Base-by-base conservation (phyloP, 768 basidiomycete genomes). In the Russula foetens region DNA sequence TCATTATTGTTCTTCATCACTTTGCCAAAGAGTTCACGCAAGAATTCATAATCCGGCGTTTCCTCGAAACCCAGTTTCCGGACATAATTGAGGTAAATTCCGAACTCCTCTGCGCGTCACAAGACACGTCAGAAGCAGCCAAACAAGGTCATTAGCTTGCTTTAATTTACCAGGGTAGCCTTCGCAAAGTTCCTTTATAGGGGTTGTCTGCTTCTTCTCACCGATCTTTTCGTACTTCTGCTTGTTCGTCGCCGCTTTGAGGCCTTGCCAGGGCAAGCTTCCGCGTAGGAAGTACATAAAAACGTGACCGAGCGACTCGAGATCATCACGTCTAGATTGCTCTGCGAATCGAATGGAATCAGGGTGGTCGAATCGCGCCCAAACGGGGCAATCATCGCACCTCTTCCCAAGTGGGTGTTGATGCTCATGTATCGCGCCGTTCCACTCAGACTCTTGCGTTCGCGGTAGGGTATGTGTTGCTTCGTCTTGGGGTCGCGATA, bases 171-270 rank as follows among this genome's bases (percentile, higher is more conserved):
- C 93, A 51, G 97, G 96, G 77, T 88, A 94, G 59, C 92, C 91
- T 68, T 98, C 97, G 69, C 88, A 92, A 26, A 99, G 81, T 70
- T 99, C 97, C 76, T 92, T 96, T 73, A 99, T 98, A 7, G 90
- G 89, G 29, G 97, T 98, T 15, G 90, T 90, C 77, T 98, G 97
- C 81, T 93, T 99, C 87, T 99, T 99, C 80, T 99, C 96, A 64
- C 96, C 96, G 73, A 99, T 99, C 81, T 98, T 99, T 80, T 99
- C 96, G 77, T 99, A 99, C 80, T 98, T 92, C 74, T 98, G 97
- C 79, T 99, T 99, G 80, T 99, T 98, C 53, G 95, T 99, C 29
- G 97, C 97, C 35, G 97, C 97, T 76, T 98, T 98, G 59, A 99
- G 82, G 59, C 97, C 97, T 71, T 99, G 97, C 97, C 97, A 99